phyloP scores from a whole-genome alignment of 495 filamentous ascomycete species.

The Talaromyces liani region DNA sequence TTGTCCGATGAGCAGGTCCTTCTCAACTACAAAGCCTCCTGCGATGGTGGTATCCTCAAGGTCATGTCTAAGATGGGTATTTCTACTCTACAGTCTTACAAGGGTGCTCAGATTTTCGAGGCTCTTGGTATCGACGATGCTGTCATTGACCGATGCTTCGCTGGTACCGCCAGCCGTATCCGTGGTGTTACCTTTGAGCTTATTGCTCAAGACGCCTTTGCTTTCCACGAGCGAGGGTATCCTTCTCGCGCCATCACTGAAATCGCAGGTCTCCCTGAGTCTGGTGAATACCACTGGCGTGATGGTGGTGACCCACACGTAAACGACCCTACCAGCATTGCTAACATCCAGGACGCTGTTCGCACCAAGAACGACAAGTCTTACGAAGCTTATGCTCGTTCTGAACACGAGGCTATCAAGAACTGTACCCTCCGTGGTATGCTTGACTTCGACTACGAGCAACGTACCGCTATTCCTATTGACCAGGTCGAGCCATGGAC shows the following conservation, averaged over 20 bases:
- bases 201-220: slow-evolving; percentile 94
- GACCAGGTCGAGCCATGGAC: slow-evolving; percentile 99
- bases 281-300: slow-evolving; percentile 99
- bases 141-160: slow-evolving; percentile 95
- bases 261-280: slow-evolving; percentile 82
- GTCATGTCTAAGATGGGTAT: slow-evolving; percentile 99
- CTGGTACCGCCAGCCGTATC: slow-evolving; percentile 91
- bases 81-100: slow-evolving; percentile 95
- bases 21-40: slow-evolving; percentile 96
- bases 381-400: slow-evolving; percentile 92
- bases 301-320: slow-evolving; percentile 97
- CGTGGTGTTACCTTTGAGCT: slow-evolving; percentile 93
- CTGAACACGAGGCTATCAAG: slow-evolving; percentile 97
- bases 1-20: slow-evolving; percentile 78
- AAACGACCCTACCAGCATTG: slow-evolving; percentile 92
- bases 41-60: slow-evolving; percentile 96
- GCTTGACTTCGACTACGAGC: slow-evolving; percentile 96
- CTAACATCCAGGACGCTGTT: slow-evolving; percentile 97
- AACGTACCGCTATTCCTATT: slow-evolving; percentile 78
- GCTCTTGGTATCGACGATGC: slow-evolving; percentile 94
- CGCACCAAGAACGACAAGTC: slow-evolving; percentile 99
- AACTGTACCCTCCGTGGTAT: slow-evolving; percentile 93
- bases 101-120: slow-evolving; percentile 98
- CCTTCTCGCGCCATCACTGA: slow-evolving; percentile 73
- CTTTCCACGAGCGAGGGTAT: slow-evolving; percentile 93